phyloP scores from a whole-genome alignment of 2,329 filamentous ascomycete species.

The Diaporthe caulivora region DNA sequence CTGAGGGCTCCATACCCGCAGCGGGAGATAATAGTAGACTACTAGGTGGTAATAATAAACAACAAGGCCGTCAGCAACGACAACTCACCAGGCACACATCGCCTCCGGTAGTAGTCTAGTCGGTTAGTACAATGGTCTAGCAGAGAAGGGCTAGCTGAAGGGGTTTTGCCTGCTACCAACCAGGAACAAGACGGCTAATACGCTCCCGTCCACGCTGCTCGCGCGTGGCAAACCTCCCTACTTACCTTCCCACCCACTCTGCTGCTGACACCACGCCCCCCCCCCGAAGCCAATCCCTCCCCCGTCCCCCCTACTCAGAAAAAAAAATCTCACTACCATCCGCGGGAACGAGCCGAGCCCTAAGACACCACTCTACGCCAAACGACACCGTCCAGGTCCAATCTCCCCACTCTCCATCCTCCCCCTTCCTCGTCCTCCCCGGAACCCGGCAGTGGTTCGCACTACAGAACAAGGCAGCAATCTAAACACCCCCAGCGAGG shows the following conservation, averaged over 20 bases:
- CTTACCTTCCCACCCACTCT: background rate
- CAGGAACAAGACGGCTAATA: conserved; percentile 24
- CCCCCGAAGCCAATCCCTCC: background rate
- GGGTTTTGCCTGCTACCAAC: conserved; percentile 26
- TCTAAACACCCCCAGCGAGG: too few species aligned
- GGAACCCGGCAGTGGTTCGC: background rate
- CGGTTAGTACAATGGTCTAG: background rate
- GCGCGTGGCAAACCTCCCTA: background rate
- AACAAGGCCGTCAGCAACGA: background rate
- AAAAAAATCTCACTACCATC: background rate
- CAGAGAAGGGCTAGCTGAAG: background rate
- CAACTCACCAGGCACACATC: background rate
- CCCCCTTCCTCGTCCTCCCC: background rate
- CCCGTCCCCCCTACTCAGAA: background rate
- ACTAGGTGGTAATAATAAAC: background rate
- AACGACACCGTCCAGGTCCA: conserved; percentile 10
- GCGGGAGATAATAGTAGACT: conserved; percentile 11
- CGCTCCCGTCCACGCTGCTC: background rate
- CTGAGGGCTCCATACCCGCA: background rate
- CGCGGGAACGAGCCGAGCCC: conserved; percentile 29
- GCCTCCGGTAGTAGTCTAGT: background rate
- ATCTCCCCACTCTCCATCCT: background rate
- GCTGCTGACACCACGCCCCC: background rate
- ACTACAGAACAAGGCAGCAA: conserved; percentile 16
- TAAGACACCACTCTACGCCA: conserved; percentile 18